Evolutionary conservation across 305 asterid genomes (phyloP).

Genomic region (Solanum aculeatissimum): DNA sequence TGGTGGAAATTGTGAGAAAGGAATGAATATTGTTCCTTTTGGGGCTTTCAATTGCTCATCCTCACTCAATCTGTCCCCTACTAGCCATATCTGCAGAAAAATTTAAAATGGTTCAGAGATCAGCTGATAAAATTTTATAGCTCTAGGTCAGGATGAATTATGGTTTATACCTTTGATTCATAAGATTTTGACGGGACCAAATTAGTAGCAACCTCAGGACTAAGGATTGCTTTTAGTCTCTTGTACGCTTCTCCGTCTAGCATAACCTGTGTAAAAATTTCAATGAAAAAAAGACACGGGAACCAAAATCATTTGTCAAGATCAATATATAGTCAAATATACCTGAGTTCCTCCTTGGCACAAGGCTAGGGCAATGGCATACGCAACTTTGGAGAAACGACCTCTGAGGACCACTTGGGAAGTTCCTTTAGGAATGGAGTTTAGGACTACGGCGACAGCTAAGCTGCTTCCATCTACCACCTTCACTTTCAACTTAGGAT

Average conservation of each 20-base stretch:
- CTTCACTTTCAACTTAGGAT: slow-evolving; percentile 16
- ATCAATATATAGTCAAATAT: background rate
- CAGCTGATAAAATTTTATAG: background rate
- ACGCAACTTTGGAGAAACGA: slow-evolving; percentile 35
- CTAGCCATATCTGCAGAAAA: slow-evolving; percentile 45
- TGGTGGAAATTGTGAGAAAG: slow-evolving; percentile 56
- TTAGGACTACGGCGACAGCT: slow-evolving; percentile 17
- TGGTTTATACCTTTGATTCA: slow-evolving; percentile 31
- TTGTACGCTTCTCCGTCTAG: slow-evolving; percentile 35
- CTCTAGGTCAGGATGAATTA: background rate
- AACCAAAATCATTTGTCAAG: background rate
- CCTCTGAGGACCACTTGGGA: slow-evolving; percentile 15
- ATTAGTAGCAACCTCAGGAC: slow-evolving; percentile 22
- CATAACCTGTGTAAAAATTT: slow-evolving; percentile 16
- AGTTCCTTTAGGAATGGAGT: slow-evolving; percentile 24
- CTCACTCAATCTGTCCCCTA: slow-evolving; percentile 47
- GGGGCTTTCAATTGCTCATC: slow-evolving; percentile 57
- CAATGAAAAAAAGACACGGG: background rate
- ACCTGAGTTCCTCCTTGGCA: slow-evolving; percentile 48
- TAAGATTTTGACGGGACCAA: slow-evolving; percentile 26
- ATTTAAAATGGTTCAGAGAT: background rate
- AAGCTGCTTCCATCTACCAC: slow-evolving; percentile 33
- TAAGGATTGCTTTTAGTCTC: slow-evolving; percentile 31
- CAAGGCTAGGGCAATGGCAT: slow-evolving; percentile 31
- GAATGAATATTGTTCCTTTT: slow-evolving; percentile 60